These are phyloP conservation scores for Kluyveromyces lactis DNA, from an alignment of 805 yeast species.

Conservation along the genomic window DNA sequence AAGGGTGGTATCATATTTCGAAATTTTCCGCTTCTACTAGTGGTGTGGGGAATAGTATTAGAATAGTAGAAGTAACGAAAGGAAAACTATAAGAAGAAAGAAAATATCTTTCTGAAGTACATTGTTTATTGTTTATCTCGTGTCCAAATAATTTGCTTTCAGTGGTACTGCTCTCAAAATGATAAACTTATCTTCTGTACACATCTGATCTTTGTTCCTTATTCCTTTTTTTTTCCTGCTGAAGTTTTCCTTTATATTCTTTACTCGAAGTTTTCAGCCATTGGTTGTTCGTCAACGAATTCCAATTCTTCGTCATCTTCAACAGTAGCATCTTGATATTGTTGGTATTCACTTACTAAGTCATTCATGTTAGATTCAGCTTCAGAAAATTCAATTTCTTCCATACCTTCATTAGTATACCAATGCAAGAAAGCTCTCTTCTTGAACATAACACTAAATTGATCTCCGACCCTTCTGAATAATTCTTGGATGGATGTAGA, in stretches of 20 bases:
- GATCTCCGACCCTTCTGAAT: conserved; percentile 82
- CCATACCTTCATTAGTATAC: conserved; percentile 96
- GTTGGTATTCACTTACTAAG: conserved; percentile 83
- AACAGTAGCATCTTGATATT: conserved; percentile 75
- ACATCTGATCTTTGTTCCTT: too few species aligned
- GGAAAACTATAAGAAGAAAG: too few species aligned
- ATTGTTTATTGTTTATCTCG: too few species aligned
- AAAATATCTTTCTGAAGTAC: too few species aligned
- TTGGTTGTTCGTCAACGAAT: conserved; percentile 41
- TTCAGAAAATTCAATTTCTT: conserved; percentile 86
- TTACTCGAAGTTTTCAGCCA: conserved; percentile 27
- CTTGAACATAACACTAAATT: conserved; percentile 85
- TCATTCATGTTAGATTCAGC: conserved; percentile 90
- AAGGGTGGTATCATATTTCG: too few species aligned
- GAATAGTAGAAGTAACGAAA: too few species aligned
- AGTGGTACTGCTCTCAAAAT: too few species aligned
- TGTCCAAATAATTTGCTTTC: too few species aligned
- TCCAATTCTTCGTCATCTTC: conserved; percentile 74
- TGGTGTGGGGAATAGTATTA: too few species aligned
- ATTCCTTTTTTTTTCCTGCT: too few species aligned
- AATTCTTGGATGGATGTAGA: conserved; percentile 89
- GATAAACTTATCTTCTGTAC: too few species aligned
- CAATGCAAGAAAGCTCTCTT: conserved; percentile 94
- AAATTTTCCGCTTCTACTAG: too few species aligned
- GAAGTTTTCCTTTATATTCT: not conserved